Evolutionary conservation across 768 basidiomycete genomes (phyloP).

Genomic region (Dentipellis fragilis): DNA sequence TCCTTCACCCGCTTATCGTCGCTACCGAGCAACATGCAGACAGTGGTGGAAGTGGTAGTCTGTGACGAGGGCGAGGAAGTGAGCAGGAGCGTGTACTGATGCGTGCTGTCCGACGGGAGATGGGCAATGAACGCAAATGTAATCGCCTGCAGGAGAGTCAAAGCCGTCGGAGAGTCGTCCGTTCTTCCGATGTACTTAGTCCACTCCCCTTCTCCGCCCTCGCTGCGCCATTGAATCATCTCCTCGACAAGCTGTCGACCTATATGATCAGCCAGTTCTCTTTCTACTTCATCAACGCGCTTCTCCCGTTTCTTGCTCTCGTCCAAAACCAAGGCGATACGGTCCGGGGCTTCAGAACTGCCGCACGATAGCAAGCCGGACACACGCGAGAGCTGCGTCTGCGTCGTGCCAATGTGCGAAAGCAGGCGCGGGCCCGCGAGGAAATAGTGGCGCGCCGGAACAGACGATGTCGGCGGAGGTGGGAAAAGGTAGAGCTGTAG

Average conservation of each 20-base stretch:
- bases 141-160: slow-evolving; percentile 51
- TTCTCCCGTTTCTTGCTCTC: slow-evolving; percentile 60
- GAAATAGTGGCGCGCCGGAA: slow-evolving; percentile 72
- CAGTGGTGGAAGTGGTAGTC: slow-evolving; percentile 34
- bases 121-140: slow-evolving; percentile 33
- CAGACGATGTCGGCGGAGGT: slow-evolving; percentile 46
- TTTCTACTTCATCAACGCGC: slow-evolving; percentile 58
- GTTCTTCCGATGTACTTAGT: slow-evolving; percentile 45
- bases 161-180: slow-evolving; percentile 50
- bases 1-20: slow-evolving; percentile 51
- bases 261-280: slow-evolving; percentile 46
- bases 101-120: slow-evolving; percentile 12
- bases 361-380: slow-evolving; percentile 61
- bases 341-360: slow-evolving; percentile 52
- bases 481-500: slow-evolving; percentile 65
- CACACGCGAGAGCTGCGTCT: slow-evolving; percentile 42
- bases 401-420: slow-evolving; percentile 46
- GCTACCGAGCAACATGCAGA: slow-evolving; percentile 51
- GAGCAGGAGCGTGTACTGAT: slow-evolving; percentile 37
- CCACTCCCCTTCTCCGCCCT: slow-evolving; percentile 22
- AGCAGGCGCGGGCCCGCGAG: slow-evolving; percentile 72
- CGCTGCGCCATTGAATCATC: slow-evolving; percentile 17
- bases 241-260: slow-evolving; percentile 31
- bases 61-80: slow-evolving; percentile 57
- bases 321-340: slow-evolving; percentile 56